Base-by-base conservation (phyloP, 2,329 filamentous ascomycete species). In the Beauveria medogensis region DNA sequence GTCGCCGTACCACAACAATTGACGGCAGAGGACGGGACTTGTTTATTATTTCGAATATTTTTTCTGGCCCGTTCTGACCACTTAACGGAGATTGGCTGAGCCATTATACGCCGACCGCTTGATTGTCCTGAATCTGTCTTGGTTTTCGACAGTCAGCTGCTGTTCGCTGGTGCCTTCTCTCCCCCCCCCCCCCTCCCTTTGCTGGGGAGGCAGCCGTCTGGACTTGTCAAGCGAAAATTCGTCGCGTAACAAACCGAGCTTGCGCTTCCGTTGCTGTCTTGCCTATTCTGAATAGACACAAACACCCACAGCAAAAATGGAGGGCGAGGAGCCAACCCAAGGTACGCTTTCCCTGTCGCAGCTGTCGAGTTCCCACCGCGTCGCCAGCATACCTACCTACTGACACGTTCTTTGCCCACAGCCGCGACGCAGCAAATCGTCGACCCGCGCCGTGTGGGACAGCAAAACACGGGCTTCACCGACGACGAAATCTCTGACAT, bases 401-500 rank as follows among this genome's bases (percentile, higher is more conserved):
- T 56, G 43, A 56, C 54, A 14, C 26, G 10, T 40, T 40, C 30
- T 22, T n/a, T 8, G 5, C 28, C 20, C n/a, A 16, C 43, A 57
- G 34, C 63, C 85, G 86, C 88, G 60, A 96, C 92, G 18, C 92
- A 96, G 72, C 86, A 85, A 70, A 85, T 89, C 68, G 78, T 92
- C 65, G 92, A 97, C 71, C 91, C 91, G 46, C 85, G 91, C 64
- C 86, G 91, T 59, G 72, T 90, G 64, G 91, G 91, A 60, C 82
- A 88, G 71, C 89, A 91, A 73, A 90, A 91, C 71, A 94, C 91
- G 46, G 91, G 90, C 60, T 86, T 97, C 63, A 88, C 83, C 58
- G 88, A 92, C 66, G 83, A 90, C 65, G 92, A 96, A 71, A 83
- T 94, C 55, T 84, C 90, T 64, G 92, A 97, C 74, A 91, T 97